These are phyloP conservation scores for Coccinonectria pachysandricola DNA, from an alignment of 2,329 filamentous ascomycete genomes.

Conservation along the genomic window DNA sequence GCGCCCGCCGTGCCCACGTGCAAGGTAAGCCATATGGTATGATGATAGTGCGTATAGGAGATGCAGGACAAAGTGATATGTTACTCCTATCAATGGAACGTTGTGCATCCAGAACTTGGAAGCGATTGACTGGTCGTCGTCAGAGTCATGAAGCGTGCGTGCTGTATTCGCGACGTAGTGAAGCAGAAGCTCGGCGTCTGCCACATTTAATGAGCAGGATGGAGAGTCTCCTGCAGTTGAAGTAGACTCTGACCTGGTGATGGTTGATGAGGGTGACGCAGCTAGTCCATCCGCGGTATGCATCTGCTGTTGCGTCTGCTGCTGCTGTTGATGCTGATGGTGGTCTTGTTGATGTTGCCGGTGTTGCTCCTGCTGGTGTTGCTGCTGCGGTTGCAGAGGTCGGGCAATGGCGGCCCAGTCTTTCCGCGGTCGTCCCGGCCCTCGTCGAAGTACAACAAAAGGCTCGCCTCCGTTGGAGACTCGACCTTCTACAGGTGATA, in stretches of 20 bases:
- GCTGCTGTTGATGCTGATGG: not conserved
- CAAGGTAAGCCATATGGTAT: conserved; percentile 17
- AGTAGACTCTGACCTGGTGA: conserved; percentile 12
- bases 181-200: conserved; percentile 21
- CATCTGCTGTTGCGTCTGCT: conserved; percentile 10
- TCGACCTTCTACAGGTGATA: conserved; percentile 7
- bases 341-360: conserved; percentile 2
- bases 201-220: conserved; percentile 15
- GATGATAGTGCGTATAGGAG: conserved; percentile 18
- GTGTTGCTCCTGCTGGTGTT: not conserved
- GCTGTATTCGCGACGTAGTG: conserved; percentile 19
- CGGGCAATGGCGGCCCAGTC: conserved; percentile 19
- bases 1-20: conserved; percentile 10
- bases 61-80: conserved; percentile 20
- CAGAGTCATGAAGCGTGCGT: conserved; percentile 11
- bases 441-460: conserved; percentile 13
- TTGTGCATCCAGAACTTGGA: conserved; percentile 19
- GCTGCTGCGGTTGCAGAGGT: conserved; percentile 2
- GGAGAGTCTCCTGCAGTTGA: conserved; percentile 12
- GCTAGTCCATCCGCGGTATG: too few species aligned
- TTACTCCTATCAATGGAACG: conserved; percentile 18
- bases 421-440: conserved; percentile 21
- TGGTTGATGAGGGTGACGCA: conserved; percentile 14
- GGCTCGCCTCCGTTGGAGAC: conserved; percentile 9
- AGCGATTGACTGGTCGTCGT: conserved; percentile 10